A percentile compares a stretch with the other conserved stretches of the same genome.
Evolutionary conservation across 306 rosid species (phyloP).

Genomic region (Erythrophleum fordii): DNA sequence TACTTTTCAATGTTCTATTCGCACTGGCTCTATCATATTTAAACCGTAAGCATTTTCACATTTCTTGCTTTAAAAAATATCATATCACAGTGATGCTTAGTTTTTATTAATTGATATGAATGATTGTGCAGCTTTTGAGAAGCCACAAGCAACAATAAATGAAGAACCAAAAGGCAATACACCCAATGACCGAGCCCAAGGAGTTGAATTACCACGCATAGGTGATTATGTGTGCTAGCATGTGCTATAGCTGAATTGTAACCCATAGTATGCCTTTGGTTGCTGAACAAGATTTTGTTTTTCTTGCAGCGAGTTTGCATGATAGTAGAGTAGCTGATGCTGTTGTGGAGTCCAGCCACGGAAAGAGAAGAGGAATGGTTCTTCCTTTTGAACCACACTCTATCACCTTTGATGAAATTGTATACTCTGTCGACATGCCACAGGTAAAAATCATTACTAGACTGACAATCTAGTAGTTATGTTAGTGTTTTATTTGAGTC

Average conservation of each 20-base stretch:
- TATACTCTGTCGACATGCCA: slow-evolving; percentile 70
- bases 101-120: slow-evolving; percentile 6
- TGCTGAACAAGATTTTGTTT: slow-evolving; percentile 14
- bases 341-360: slow-evolving; percentile 38
- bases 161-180: slow-evolving; percentile 43
- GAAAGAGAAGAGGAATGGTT: slow-evolving; percentile 60
- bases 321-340: slow-evolving; percentile 12
- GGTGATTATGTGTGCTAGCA: slow-evolving; percentile 37
- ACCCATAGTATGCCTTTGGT: neutral
- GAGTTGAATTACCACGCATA: slow-evolving; percentile 45
- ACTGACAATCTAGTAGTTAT: neutral
- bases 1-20: slow-evolving; percentile 40
- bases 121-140: slow-evolving; percentile 56
- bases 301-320: slow-evolving; percentile 45
- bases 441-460: slow-evolving; percentile 36
- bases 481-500: neutral
- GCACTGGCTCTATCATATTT: slow-evolving; percentile 44
- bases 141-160: slow-evolving; percentile 41
- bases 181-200: slow-evolving; percentile 15
- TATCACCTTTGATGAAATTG: slow-evolving; percentile 58
- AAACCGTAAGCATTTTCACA: slow-evolving; percentile 43
- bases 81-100: neutral
- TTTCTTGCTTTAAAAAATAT: neutral
- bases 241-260: neutral
- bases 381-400: slow-evolving; percentile 66